phyloP scores from a whole-genome alignment of 176 grass and related monocot genomes.

The Eremochloa ophiuroides region DNA sequence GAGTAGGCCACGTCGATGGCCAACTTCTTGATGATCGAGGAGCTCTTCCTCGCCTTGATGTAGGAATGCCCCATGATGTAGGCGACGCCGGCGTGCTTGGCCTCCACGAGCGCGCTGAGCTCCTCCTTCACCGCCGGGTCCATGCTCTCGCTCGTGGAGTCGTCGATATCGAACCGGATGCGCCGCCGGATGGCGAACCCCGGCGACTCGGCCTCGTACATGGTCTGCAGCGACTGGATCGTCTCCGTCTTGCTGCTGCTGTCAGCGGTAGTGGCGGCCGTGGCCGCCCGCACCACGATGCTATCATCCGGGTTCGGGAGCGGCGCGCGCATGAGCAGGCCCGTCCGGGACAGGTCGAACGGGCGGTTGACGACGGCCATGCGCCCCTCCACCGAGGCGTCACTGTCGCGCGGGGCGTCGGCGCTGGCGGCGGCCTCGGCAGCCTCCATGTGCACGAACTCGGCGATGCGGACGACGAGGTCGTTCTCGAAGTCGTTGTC shows the following conservation, averaged over 20 bases:
- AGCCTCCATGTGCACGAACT: conserved; percentile 69
- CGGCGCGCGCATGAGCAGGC: conserved; percentile 24
- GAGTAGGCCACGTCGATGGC: conserved; percentile 53
- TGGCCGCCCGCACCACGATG: conserved; percentile 26
- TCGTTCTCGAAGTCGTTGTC: conserved; percentile 65
- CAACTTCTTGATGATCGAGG: conserved; percentile 55
- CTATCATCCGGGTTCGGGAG: conserved; percentile 1
- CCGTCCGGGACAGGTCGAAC: conserved; percentile 12
- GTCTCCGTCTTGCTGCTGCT: conserved; percentile 36
- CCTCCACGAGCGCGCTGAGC: conserved; percentile 37
- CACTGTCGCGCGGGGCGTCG: background rate
- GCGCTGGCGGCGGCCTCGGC: background rate
- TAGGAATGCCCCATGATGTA: conserved; percentile 75
- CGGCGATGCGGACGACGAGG: conserved; percentile 60
- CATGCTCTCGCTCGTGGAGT: background rate
- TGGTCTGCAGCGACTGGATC: conserved; percentile 37
- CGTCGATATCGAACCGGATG: conserved; percentile 44
- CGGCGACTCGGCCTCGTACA: conserved; percentile 53
- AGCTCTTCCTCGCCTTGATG: conserved; percentile 62
- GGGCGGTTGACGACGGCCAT: conserved; percentile 49
- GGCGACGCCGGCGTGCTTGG: conserved; percentile 49
- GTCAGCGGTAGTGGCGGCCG: background rate
- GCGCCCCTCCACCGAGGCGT: conserved; percentile 35
- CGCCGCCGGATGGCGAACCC: conserved; percentile 16
- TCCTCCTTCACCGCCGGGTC: conserved; percentile 37